Evolutionary conservation across 129 eudicot species (phyloP), one percentile per base, ranked within the genome.

Genomic region (Centrapalus pauciflorus): DNA sequence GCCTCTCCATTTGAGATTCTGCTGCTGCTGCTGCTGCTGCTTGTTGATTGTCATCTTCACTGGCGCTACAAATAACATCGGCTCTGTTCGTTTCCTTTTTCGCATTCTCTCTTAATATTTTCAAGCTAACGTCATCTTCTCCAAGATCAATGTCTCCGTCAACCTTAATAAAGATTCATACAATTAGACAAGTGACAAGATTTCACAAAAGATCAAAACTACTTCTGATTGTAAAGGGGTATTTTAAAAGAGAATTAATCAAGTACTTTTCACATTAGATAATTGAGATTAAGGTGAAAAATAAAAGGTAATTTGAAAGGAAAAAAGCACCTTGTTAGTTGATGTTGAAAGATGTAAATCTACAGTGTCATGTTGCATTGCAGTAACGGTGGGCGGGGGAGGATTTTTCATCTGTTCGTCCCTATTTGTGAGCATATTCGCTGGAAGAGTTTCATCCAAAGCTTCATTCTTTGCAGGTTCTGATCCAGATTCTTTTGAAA

Each of bases 1-100:
- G 86, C 85, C 70, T 81, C 71, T 81, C 81, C 87, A 93, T 81
- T 56, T 77, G 80, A 13, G 55, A 55, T 34, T n/a, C n/a, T n/a
- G 70, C 55, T 62, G 86, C 96, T 32, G 86, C 89, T 68, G 84
- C 78, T 37, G 17, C 57, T 30, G 41, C 57, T 14, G 73, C 65
- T 63, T 29, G 60, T 76, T 57, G 73, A n/a, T 46, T 35, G 16
- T 64, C 71, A 34, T 61, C 16, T 32, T 46, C 57, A 48, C 67
- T 43, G 28, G 49, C 37, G 46, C 61, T 50, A 72, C 34, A 29
- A 4, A 23, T 27, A 28, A 27, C 64, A 16, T 37, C 64, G 56
- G 55, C 70, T 66, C 16, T 74, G 56, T 71, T 80, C 72, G 48
- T 76, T 25, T 43, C 71, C 40, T 71, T 74, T 59, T 87, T 83